Base-by-base conservation (phyloP, 164 flowering plant genomes). In the Tetracentron sinense region DNA sequence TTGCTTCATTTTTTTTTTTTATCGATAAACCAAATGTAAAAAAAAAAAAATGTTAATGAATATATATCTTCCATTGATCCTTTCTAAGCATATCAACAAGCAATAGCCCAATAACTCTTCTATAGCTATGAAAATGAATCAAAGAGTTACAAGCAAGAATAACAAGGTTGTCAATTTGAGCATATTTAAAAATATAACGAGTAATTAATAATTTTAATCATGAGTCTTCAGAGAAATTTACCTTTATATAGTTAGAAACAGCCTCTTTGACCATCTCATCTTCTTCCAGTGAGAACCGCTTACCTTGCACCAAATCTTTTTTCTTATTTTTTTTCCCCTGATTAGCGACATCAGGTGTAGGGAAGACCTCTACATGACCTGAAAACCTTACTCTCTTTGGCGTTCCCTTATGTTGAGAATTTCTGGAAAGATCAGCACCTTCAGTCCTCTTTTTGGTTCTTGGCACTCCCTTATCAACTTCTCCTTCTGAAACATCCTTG, bases 231-330 rank as follows among this genome's bases (percentile, higher is more conserved):
- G 17, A 31, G 27, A 46, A 53, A n/a, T 21, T 52, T 62, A 63
- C 65, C 58, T 69, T 38, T 53, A 82, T 71, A 66, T 74, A 84
- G 7, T 68, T 58, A 2, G 38, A 47, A 72, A 82, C 82, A 65
- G 82, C 78, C 48, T 70, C 42, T 60, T 58, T 72, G 33, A 82
- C 23, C 30, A 71, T 49, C 64, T 64, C 71, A 66, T 84, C 89
- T 74, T 84, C 86, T 59, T 82, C 72, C n/a, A 14, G 38, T 5
- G 83, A 56, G 74, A 74, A 84, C 50, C 81, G 62, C 70, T 82
- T 84, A 11, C 89, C 86, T 11, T 23, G 72, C 48, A 74, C 74
- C 38, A 81, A 70, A 5, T 58, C 64, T 7, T 42, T 59, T 23
- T 69, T 55, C 4, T 50, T 2, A 1, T 55, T 42, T 21, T 30